Base-by-base conservation (phyloP, 1,139 yeast species). In the Debaryomycetaceae sp. region DNA sequence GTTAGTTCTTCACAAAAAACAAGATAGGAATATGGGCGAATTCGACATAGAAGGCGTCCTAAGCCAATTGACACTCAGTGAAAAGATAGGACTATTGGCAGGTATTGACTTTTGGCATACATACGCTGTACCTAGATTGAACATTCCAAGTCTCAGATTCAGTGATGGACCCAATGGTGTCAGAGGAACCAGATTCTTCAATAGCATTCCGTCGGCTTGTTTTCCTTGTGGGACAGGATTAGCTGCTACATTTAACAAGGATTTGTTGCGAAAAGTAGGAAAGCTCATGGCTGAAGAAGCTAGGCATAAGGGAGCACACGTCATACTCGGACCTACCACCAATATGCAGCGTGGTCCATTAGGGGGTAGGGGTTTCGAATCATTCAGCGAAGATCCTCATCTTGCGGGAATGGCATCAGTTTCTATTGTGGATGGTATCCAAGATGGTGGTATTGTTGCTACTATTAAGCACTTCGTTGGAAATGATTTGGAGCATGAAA, bases 21-120 rank as follows among this genome's bases (percentile, higher is more conserved):
- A 11, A 11, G 11, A 22, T 6, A 22, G 6, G 9, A 22, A 22
- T 8, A 22, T 22, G 26, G 26, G 14, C 16, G 16, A 14, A 16
- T 44, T 73, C 36, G 73, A 78, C 51, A 63, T 77, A 43, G 82
- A 78, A 39, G 49, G 62, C 17, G 48, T 70, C 5, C 51, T 78
- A 30, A 42, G 52, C 5, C 49, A 76, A 55, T 61, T 79, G 45
- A 69, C 78, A 6, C 45, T 62, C 6, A 59, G 61, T n/a, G 81
- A 79, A 51, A 79, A 79, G 52, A 59, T 73, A 49, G 49, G 61
- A 6, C 64, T 79, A 34, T 50, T 75, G 34, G 64, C 78, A 15
- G 81, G 80, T 28, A 56, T 59, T 41, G 80, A 77, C 53, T 64
- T 65, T 52, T 79, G 85, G 84, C 81, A 76, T 52, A 78, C 85